Conservation (phyloP, 257 asterid species). For the Osmanthus fragrans region DNA sequence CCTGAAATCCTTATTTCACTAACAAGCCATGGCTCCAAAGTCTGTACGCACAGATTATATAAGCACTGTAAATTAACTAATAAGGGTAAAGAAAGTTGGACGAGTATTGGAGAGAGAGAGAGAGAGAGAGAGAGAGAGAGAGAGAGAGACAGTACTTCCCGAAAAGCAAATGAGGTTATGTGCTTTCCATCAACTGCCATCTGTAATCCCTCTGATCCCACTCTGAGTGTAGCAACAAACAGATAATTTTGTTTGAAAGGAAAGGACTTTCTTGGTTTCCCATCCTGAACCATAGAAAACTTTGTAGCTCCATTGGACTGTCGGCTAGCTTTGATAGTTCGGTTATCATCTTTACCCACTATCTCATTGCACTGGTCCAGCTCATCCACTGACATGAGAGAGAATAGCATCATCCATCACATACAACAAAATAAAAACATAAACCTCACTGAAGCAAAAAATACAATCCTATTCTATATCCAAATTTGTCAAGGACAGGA, state of each 20-base stretch:
- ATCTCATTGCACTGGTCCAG: conserved; percentile 78
- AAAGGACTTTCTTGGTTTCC: conserved; percentile 63
- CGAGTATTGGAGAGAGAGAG: conserved; percentile 12
- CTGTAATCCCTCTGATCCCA: conserved; percentile 94
- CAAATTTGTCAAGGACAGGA: neutral
- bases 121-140: conserved; percentile 18
- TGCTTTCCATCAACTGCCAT: conserved; percentile 98
- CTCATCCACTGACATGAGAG: conserved; percentile 72
- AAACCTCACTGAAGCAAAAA: conserved; percentile 9
- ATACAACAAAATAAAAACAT: conserved; percentile 15
- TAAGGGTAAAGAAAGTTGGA: conserved; percentile 3
- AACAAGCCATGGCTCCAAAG: conserved; percentile 96
- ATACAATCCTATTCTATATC: neutral
- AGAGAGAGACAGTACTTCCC: conserved; percentile 63
- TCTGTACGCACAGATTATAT: conserved; percentile 43
- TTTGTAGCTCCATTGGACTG: conserved; percentile 46
- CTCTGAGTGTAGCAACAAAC: conserved; percentile 86
- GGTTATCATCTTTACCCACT: conserved; percentile 74
- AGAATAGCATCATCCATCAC: conserved; percentile 24
- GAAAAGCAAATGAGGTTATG: conserved; percentile 85
- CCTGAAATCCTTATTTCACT: conserved; percentile 87
- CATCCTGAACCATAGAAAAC: conserved; percentile 51
- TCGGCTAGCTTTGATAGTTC: conserved; percentile 34
- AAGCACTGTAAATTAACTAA: conserved; percentile 13
- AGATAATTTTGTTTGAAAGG: conserved; percentile 90